A percentile compares a stretch with the other conserved stretches of the same genome.
phyloP scores from a whole-genome alignment of 2,329 filamentous ascomycete species.

The Camillea tinctor region DNA sequence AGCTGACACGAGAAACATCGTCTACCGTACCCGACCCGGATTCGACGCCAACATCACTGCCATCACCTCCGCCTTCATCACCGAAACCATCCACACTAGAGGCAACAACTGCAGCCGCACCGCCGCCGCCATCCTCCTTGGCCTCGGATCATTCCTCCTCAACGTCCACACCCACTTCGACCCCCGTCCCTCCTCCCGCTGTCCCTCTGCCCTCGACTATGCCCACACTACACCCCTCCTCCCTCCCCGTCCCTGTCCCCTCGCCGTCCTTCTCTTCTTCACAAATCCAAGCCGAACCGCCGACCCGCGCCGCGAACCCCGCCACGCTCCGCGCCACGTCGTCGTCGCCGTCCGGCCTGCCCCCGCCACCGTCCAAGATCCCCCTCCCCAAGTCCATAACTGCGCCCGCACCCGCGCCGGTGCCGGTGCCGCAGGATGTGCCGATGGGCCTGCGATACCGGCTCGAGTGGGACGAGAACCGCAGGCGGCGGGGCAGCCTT shows the following conservation, averaged over 20 bases:
- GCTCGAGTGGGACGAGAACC: constrained; percentile 6
- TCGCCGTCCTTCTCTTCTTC: not conserved
- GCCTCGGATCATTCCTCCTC: not conserved
- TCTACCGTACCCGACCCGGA: not conserved
- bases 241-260: not conserved
- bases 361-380: not conserved
- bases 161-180: not conserved
- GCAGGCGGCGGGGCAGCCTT: not conserved
- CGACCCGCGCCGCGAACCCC: not conserved
- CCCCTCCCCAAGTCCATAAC: not conserved
- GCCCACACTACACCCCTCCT: not conserved
- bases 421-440: not conserved
- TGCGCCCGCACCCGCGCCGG: too few relatives aligned
- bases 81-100: too few relatives aligned
- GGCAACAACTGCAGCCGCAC: too few relatives aligned
- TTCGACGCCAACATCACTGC: too few relatives aligned
- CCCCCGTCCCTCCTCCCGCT: not conserved
- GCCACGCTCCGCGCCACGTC: not conserved
- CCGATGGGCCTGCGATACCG: constrained; percentile 14
- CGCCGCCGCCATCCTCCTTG: not conserved
- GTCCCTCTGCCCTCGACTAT: not conserved
- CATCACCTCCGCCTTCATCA: not conserved
- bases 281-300: not conserved
- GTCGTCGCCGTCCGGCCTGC: too few relatives aligned
- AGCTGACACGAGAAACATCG: not conserved